Base-by-base conservation (phyloP, 1,284 basidiomycete species). In the Earliella scabrosa region DNA sequence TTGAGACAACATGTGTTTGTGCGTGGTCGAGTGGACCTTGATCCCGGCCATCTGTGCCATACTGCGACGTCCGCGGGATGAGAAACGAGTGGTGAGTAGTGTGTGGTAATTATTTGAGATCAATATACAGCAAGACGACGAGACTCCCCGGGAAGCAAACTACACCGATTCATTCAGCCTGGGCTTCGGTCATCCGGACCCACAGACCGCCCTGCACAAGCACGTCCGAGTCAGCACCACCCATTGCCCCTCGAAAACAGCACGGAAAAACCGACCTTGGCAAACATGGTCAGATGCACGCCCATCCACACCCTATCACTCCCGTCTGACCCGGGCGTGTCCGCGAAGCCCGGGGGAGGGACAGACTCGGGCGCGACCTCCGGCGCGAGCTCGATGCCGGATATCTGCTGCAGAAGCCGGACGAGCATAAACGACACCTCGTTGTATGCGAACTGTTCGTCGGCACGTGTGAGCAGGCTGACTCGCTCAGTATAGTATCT, bases 341-440 rank as follows among this genome's bases (percentile, higher is more conserved):
- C 58, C 23, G 54, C 46, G 40, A 59, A 66, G 11, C 54, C 64
- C 2, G 61, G 61, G 2, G 64, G 63, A 4, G 52, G 20, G 11
- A 62, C 39, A 3, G 62, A 58, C 24, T 78, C 80, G 4, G 68
- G 63, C 6, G 68, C 69, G 8, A 67, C 56, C 9, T 83, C 77
- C 35, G 77, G 76, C 1, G 78, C 74, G 20, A 68, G 62, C 48
- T 55, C 63, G 26, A 89, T 73, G 0, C 69, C 69, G 0, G 77
- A 75, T 69, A 88, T 85, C 34, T 72, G 68, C 69, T 89, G 87
- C 18, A 89, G 67, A n/a, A 90, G 71, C 10, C 85, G 80, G 41
- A 88, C 77, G 55, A 88, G 66, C 75, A 87, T 80, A 71, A 86
- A 87, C 1, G 86, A 87, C 63, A 80, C 79, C 62, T 88, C 85